Evolutionary conservation across 257 asterid genomes (phyloP).

Genomic region (Penstemon barbatus): DNA sequence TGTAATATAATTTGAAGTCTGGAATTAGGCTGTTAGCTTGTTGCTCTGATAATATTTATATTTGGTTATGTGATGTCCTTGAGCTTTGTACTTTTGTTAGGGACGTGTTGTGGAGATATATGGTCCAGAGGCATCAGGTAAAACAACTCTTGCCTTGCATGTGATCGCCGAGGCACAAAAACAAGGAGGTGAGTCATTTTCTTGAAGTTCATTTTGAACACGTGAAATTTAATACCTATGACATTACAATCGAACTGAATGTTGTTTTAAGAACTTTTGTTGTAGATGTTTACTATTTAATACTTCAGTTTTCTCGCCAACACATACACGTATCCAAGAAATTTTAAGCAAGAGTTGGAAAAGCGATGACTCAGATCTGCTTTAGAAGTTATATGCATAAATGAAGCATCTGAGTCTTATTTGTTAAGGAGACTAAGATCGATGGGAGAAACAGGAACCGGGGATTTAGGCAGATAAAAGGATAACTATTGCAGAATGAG

Average conservation of each 20-base stretch:
- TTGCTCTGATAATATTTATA: background rate
- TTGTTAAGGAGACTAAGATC: background rate
- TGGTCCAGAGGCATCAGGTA: constrained; percentile 98
- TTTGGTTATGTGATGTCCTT: constrained; percentile 18
- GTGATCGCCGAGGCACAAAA: constrained; percentile 95
- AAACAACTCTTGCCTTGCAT: constrained; percentile 95
- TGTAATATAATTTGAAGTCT: background rate
- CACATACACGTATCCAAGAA: background rate
- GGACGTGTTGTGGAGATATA: constrained; percentile 96
- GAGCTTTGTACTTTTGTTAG: constrained; percentile 37
- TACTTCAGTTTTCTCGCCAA: background rate
- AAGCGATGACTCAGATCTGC: background rate
- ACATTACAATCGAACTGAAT: background rate
- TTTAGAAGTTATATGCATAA: background rate
- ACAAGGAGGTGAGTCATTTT: constrained; percentile 68
- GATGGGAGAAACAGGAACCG: background rate
- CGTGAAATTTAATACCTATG: background rate
- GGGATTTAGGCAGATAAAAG: background rate
- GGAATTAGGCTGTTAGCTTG: background rate
- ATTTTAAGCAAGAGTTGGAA: background rate
- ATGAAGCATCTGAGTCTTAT: background rate
- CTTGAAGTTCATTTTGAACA: background rate
- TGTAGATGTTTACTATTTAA: background rate
- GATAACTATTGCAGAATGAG: background rate
- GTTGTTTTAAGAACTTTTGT: background rate